Evolutionary conservation across 2,329 filamentous ascomycete species (phyloP).

Genomic region (Fusarium begoniae): DNA sequence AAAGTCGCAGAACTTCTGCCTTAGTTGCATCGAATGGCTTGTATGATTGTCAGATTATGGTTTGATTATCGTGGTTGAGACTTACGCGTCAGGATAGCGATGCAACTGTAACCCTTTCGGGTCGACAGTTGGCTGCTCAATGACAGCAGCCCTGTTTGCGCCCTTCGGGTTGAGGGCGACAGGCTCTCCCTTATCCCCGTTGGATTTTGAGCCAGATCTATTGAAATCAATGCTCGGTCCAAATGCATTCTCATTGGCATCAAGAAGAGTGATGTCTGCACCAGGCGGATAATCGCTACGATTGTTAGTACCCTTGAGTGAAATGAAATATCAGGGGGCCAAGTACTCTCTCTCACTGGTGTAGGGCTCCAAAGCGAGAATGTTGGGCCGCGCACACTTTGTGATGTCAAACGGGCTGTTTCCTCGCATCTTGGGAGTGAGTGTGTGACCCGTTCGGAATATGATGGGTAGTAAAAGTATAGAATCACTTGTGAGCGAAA

Average conservation of each 20-base stretch:
- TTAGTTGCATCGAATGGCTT: background rate
- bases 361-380: background rate
- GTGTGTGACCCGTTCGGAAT: background rate
- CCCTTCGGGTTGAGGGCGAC: fast-evolving
- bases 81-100: background rate
- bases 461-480: background rate
- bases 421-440: background rate
- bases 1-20: background rate
- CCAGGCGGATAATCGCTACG: background rate
- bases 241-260: background rate
- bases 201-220: background rate
- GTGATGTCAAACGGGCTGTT: background rate
- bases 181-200: fast-evolving
- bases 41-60: background rate
- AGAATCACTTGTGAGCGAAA: background rate
- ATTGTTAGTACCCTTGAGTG: fast-evolving
- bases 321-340: background rate
- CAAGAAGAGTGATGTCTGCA: background rate
- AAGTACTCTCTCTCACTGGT: background rate
- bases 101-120: background rate
- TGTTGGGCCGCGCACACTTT: background rate
- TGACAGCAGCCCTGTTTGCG: background rate
- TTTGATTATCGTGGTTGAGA: background rate
- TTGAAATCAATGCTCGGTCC: background rate
- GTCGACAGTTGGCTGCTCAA: background rate